Evolutionary conservation across 2,329 filamentous ascomycete genomes (phyloP).

Genomic region (Aphanocladium album): DNA sequence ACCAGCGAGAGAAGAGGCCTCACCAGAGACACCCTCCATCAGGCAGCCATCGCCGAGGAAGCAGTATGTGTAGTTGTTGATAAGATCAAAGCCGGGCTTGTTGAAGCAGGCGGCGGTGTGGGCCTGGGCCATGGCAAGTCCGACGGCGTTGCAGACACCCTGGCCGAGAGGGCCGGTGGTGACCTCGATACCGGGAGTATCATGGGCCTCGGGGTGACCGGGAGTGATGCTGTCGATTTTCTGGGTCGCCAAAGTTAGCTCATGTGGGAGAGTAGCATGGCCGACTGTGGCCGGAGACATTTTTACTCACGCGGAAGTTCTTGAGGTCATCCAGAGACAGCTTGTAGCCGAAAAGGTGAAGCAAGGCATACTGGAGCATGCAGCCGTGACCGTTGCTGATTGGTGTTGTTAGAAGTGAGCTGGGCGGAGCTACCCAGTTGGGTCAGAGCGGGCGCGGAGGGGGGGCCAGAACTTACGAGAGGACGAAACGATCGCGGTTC

Average conservation of each 20-base stretch:
- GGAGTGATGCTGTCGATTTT: constrained; percentile 71
- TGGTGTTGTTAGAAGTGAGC: constrained; percentile 14
- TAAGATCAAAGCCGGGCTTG: constrained; percentile 85
- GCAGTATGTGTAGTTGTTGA: constrained; percentile 95
- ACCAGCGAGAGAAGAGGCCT: constrained; percentile 87
- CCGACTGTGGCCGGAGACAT: background rate
- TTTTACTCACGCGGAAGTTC: constrained; percentile 78
- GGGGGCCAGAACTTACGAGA: constrained; percentile 71
- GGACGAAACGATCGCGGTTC: constrained; percentile 97
- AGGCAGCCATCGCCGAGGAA: constrained; percentile 98
- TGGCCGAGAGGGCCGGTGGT: constrained; percentile 97
- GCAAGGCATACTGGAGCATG: constrained; percentile 98
- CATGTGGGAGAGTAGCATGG: background rate
- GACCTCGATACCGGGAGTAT: constrained; percentile 95
- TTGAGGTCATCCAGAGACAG: constrained; percentile 89
- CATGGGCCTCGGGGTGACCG: constrained; percentile 93
- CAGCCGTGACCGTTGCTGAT: constrained; percentile 93
- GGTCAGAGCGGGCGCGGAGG: background rate
- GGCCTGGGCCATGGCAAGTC: constrained; percentile 93
- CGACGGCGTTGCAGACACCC: constrained; percentile 95
- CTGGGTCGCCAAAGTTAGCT: constrained; percentile 25
- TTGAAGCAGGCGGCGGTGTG: constrained; percentile 91
- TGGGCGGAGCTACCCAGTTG: constrained; percentile 5
- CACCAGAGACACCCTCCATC: constrained; percentile 95
- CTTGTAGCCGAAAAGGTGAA: constrained; percentile 92